Conservation (phyloP, 225 moss, liverwort and hornwort genomes). For the Straminergon stramineum region DNA sequence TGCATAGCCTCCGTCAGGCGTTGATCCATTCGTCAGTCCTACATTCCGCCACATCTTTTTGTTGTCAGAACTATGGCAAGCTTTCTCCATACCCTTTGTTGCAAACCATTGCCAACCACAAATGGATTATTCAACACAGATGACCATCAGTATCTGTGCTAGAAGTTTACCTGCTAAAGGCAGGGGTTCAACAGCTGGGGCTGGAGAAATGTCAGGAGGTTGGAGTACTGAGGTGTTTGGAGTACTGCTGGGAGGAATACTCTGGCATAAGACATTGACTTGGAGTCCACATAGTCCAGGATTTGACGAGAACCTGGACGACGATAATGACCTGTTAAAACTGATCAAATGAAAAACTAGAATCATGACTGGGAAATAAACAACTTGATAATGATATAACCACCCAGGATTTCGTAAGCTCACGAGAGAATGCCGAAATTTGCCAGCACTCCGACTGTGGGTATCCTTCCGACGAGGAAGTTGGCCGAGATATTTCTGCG, state of each 20-base stretch:
- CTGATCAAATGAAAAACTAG: neutral
- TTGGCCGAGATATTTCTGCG: conserved; percentile 73
- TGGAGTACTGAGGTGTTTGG: neutral
- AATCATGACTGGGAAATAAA: neutral
- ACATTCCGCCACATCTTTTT: neutral
- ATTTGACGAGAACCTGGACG: conserved; percentile 58
- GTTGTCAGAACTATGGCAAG: neutral
- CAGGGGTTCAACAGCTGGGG: conserved; percentile 2
- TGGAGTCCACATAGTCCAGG: conserved; percentile 74
- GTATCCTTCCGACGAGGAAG: conserved; percentile 62
- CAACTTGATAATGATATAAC: neutral
- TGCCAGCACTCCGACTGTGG: conserved; percentile 46
- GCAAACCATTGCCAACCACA: neutral
- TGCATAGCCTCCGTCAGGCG: neutral
- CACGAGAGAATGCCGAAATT: conserved; percentile 68
- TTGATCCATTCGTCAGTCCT: conserved; percentile 18
- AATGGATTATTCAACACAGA: neutral
- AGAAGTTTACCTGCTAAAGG: conserved; percentile 18
- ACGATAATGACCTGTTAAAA: neutral
- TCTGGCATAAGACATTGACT: conserved; percentile 43
- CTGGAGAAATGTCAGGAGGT: conserved; percentile 9
- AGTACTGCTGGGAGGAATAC: conserved; percentile 13
- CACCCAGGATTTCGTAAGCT: neutral
- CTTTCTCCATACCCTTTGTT: neutral
- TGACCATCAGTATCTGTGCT: neutral